Percentiles rank a stretch among this genome's conserved stretches.
Evolutionary conservation across 1,284 basidiomycete genomes (phyloP).

Genomic region (Boletus sp.): DNA sequence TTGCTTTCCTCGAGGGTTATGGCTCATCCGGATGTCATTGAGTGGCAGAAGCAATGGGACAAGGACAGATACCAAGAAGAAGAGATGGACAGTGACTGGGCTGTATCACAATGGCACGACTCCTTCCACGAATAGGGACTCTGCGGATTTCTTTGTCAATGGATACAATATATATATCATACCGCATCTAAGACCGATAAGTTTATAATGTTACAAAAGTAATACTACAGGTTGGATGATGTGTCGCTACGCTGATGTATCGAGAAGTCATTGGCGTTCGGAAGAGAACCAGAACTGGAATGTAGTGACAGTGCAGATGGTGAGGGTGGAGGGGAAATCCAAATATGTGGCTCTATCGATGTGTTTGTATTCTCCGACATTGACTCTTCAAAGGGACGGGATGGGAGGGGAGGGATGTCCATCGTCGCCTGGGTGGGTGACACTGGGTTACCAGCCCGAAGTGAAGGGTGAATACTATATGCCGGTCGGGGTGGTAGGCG

Average conservation of each 20-base stretch:
- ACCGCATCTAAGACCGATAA: slow-evolving; percentile 5
- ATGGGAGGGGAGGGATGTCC: slow-evolving; percentile 31
- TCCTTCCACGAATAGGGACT: slow-evolving; percentile 25
- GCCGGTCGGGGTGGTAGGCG: slow-evolving; percentile 63
- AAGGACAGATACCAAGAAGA: slow-evolving; percentile 25
- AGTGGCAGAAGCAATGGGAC: slow-evolving; percentile 32
- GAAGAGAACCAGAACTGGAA: slow-evolving; percentile 17
- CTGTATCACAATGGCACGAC: slow-evolving; percentile 33
- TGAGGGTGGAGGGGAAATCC: slow-evolving; percentile 30
- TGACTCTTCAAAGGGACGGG: slow-evolving; percentile 20
- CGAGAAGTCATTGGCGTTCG: slow-evolving; percentile 5
- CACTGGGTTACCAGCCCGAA: slow-evolving; percentile 43
- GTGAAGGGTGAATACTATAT: slow-evolving; percentile 76
- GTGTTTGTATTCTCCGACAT: slow-evolving; percentile 10
- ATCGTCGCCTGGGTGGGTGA: slow-evolving; percentile 40
- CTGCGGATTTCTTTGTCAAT: not conserved
- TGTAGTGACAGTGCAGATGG: slow-evolving; percentile 25
- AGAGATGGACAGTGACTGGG: slow-evolving; percentile 35
- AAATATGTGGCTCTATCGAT: slow-evolving; percentile 11
- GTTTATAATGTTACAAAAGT: not conserved
- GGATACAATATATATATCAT: slow-evolving; percentile 8
- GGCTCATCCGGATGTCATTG: slow-evolving; percentile 44
- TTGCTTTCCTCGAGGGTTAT: slow-evolving; percentile 39
- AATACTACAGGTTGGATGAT: slow-evolving; percentile 17
- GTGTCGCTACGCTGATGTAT: slow-evolving; percentile 11